Evolutionary conservation across 768 basidiomycete species (phyloP), one percentile per base, ranked within the genome.

Genomic region (Rhodotorula babjevae): DNA sequence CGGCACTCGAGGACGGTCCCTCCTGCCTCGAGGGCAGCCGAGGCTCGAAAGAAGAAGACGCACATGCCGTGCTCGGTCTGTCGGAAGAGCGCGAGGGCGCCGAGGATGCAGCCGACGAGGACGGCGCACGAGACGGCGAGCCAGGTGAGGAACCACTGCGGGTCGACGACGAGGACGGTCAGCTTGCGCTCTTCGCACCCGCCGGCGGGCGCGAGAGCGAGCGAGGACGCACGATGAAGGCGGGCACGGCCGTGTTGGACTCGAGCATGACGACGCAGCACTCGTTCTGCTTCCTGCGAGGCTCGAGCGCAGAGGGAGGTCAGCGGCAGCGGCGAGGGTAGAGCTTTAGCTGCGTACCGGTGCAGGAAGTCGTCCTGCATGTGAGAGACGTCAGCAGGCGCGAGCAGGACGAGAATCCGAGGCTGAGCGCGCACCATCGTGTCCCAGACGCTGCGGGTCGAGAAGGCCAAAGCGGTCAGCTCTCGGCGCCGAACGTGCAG

Each of bases 201-300:
- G 25, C 4, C n/a, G 46, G 55, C 15, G n/a, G 2, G 19, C 25
- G 27, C 12, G 31, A 40, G 44, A 57, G 19, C 2, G 18, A 46
- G 44, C 14, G 18, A 46, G 23, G 31, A 21, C 29, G 40, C 47
- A n/a, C 21, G 49, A 58, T 25, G 11, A 16, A 40, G 3, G 65
- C 65, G 0, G 57, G n/a, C 4, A 52, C n/a, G 31, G 47, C 57
- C 10, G 65, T 69, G 58, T 69, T 49, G 2, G 68, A 59, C 50
- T 69, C 62, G 33, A 60, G 47, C 57, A 69, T 58, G 25, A 69
- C 63, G 57, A 64, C 63, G 57, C 68, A 69, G 68, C 68, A 69
- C 11, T 50, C 56, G 63, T 69, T 69, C 19, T 52, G 56, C 25
- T 69, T 69, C 14, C 62, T 58, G 57, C 29, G 50, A 42, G n/a